Conservation (phyloP, 768 basidiomycete genomes). For the Russula brevipes region DNA sequence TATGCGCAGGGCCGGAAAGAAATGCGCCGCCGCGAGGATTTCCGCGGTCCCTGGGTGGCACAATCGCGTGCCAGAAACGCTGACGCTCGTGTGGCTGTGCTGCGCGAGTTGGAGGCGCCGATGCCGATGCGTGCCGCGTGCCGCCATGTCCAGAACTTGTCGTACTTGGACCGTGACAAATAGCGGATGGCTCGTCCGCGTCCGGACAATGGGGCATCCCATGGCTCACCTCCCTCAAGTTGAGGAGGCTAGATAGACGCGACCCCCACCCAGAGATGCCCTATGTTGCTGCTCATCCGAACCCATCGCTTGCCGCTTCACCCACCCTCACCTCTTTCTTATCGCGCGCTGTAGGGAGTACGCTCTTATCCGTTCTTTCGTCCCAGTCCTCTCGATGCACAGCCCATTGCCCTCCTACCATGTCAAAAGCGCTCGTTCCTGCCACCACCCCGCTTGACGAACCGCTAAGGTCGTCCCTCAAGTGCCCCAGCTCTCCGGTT, state of each 20-base stretch:
- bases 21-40: no score
- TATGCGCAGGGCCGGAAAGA: no score
- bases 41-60: no score
- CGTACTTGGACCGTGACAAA: neutral
- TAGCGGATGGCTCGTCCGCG: neutral
- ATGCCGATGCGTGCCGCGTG: no score
- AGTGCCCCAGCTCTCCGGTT: neutral
- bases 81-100: no score
- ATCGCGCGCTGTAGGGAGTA: neutral
- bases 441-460: neutral
- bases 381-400: neutral
- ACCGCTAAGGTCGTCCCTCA: slow-evolving; percentile 7
- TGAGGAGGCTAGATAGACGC: neutral
- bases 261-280: slow-evolving; percentile 4
- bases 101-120: no score
- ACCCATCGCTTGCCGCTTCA: neutral
- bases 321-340: neutral
- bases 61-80: no score
- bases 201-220: no score
- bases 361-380: neutral
- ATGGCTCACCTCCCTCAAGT: neutral
- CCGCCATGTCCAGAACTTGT: neutral
- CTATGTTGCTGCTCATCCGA: neutral
- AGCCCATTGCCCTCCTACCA: neutral
- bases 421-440: neutral